These are phyloP conservation scores for Hanseniaspora gamundiae DNA, from an alignment of 1,139 yeast species.

Conservation along the genomic window DNA sequence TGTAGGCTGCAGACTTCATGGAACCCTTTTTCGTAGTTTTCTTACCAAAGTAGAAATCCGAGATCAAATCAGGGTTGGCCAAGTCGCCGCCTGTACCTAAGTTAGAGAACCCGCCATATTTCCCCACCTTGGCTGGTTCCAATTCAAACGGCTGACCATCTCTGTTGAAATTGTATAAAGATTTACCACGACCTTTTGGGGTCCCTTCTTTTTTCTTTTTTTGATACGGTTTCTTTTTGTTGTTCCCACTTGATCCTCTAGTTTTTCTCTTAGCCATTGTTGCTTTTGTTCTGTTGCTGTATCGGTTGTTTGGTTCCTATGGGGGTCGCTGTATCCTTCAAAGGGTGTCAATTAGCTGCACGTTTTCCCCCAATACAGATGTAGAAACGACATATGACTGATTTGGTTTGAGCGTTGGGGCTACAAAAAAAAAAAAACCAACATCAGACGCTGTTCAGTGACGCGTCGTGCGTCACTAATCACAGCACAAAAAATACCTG, in stretches of 20 bases:
- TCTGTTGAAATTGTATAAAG: constrained; percentile 1
- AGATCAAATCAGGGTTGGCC: constrained; percentile 13
- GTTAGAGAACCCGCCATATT: constrained; percentile 13
- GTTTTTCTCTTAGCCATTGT: constrained; percentile 1
- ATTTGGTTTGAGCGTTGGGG: too few relatives aligned
- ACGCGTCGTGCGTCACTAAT: too few relatives aligned
- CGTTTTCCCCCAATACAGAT: too few relatives aligned
- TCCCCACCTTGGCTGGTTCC: constrained; percentile 13
- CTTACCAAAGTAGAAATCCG: constrained; percentile 22
- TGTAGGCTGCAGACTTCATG: constrained; percentile 21
- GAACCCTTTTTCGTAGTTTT: constrained; percentile 13
- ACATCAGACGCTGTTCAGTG: too few relatives aligned
- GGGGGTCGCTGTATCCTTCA: too few relatives aligned
- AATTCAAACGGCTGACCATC: constrained; percentile 1
- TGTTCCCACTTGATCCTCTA: not conserved
- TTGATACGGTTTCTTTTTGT: constrained; percentile 9
- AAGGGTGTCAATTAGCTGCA: too few relatives aligned
- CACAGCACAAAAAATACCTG: too few relatives aligned
- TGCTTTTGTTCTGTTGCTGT: not conserved
- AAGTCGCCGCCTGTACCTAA: constrained; percentile 47
- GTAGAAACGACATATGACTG: too few relatives aligned
- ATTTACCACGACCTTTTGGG: not conserved
- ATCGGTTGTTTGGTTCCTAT: not conserved
- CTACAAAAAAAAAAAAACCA: too few relatives aligned
- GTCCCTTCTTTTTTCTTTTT: not conserved